Conservation (phyloP, 805 yeast species). For the Kodamaea kakaduensis region DNA sequence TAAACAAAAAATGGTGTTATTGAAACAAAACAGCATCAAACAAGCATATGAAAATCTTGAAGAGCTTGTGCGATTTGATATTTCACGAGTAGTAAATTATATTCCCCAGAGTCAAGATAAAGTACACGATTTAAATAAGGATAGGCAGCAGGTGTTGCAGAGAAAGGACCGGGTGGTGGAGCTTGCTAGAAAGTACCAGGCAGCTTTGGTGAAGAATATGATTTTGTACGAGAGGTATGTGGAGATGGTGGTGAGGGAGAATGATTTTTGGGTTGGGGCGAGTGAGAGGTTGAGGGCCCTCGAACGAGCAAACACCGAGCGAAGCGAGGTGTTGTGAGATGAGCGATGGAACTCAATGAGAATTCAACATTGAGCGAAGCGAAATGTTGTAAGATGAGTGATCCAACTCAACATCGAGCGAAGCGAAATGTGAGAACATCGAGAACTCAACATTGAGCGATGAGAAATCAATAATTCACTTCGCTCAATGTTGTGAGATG, state of each 20-base stretch:
- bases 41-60: slow-evolving; percentile 19
- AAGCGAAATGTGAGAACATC: too few relatives aligned
- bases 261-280: slow-evolving; percentile 24
- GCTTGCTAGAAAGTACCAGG: slow-evolving; percentile 18
- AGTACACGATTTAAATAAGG: slow-evolving; percentile 15
- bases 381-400: too few relatives aligned
- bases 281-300: slow-evolving; percentile 14
- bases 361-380: too few relatives aligned
- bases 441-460: too few relatives aligned
- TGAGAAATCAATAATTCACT: too few relatives aligned
- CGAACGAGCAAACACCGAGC: too few relatives aligned
- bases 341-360: too few relatives aligned
- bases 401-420: too few relatives aligned
- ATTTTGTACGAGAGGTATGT: slow-evolving; percentile 27
- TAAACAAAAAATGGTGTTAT: slow-evolving; percentile 17
- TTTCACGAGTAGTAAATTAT: slow-evolving; percentile 18
- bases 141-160: slow-evolving; percentile 2
- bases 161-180: slow-evolving; percentile 9
- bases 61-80: slow-evolving; percentile 22
- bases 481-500: too few relatives aligned
- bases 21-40: slow-evolving; percentile 20
- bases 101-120: slow-evolving; percentile 16
- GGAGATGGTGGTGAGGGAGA: slow-evolving; percentile 19
- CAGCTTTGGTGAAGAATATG: slow-evolving; percentile 26
- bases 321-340: too few relatives aligned